phyloP scores from a whole-genome alignment of 2,329 filamentous ascomycete genomes.

The Talaromyces sp. region DNA sequence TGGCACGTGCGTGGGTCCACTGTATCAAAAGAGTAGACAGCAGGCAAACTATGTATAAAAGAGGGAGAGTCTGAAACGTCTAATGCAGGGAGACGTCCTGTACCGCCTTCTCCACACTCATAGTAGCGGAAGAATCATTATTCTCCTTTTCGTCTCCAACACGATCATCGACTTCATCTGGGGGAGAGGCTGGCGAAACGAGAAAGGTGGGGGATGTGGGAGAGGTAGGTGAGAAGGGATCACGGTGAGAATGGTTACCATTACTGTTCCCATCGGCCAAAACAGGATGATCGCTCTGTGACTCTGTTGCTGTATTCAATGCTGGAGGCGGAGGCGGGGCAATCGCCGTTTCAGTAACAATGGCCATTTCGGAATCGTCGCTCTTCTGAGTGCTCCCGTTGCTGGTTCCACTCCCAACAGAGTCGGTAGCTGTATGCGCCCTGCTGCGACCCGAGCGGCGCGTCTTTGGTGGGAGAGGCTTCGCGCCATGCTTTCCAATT shows the following conservation, averaged over 20 bases:
- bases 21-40: too few species aligned
- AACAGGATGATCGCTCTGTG: background rate
- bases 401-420: slow-evolving; percentile 24
- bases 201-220: slow-evolving; percentile 23
- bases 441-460: slow-evolving; percentile 43
- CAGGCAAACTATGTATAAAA: background rate
- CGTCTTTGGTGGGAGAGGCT: slow-evolving; percentile 45
- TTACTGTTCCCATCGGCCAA: background rate
- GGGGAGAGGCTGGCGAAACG: slow-evolving; percentile 10
- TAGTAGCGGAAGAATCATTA: slow-evolving; percentile 7
- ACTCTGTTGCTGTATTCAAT: background rate
- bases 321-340: too few species aligned
- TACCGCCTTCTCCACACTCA: slow-evolving; percentile 40
- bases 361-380: slow-evolving; percentile 12
- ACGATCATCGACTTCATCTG: background rate
- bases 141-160: background rate
- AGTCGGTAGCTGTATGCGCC: slow-evolving; percentile 28
- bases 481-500: slow-evolving; percentile 32
- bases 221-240: slow-evolving; percentile 27
- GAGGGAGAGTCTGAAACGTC: background rate
- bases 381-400: slow-evolving; percentile 18
- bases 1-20: too few species aligned
- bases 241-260: background rate
- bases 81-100: slow-evolving; percentile 34
- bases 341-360: slow-evolving; percentile 5